phyloP scores from a whole-genome alignment of 2,329 filamentous ascomycete species.

The Arthrobotrys conoides region DNA sequence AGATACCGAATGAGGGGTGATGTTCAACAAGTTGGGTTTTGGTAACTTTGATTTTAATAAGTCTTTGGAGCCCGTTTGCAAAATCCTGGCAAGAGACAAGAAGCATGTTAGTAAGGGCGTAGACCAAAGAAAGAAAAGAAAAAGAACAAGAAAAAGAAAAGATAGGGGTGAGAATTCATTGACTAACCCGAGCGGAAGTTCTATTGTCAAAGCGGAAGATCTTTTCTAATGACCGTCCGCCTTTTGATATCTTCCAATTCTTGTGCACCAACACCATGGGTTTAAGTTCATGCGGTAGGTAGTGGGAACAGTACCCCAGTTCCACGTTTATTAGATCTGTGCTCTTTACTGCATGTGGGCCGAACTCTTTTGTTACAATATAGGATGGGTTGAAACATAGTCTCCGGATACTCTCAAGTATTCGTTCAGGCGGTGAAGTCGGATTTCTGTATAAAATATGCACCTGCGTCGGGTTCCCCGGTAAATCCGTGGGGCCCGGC shows the following conservation, averaged over 20 bases:
- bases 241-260: constrained; percentile 40
- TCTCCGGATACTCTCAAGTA: constrained; percentile 25
- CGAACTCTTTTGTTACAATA: constrained; percentile 24
- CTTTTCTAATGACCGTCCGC: constrained; percentile 39
- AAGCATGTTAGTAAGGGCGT: constrained; percentile 7
- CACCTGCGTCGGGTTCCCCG: constrained; percentile 35
- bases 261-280: constrained; percentile 41
- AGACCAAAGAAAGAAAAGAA: not conserved
- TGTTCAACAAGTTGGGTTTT: constrained; percentile 35
- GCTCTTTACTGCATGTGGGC: constrained; percentile 24
- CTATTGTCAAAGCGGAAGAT: constrained; percentile 45
- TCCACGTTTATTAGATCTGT: constrained; percentile 40
- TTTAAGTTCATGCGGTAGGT: constrained; percentile 24
- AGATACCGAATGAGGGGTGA: constrained; percentile 32
- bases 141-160: no score
- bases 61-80: constrained; percentile 11
- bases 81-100: constrained; percentile 16
- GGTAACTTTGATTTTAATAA: constrained; percentile 41
- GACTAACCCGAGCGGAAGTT: constrained; percentile 19
- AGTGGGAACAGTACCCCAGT: constrained; percentile 25
- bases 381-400: constrained; percentile 48
- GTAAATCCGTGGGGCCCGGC: constrained; percentile 42
- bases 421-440: constrained; percentile 25
- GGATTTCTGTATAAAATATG: constrained; percentile 35
- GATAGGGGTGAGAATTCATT: no score